Evolutionary conservation across 805 yeast genomes (phyloP), one percentile per base, ranked within the genome.

Genomic region (Yarrowia sp.): DNA sequence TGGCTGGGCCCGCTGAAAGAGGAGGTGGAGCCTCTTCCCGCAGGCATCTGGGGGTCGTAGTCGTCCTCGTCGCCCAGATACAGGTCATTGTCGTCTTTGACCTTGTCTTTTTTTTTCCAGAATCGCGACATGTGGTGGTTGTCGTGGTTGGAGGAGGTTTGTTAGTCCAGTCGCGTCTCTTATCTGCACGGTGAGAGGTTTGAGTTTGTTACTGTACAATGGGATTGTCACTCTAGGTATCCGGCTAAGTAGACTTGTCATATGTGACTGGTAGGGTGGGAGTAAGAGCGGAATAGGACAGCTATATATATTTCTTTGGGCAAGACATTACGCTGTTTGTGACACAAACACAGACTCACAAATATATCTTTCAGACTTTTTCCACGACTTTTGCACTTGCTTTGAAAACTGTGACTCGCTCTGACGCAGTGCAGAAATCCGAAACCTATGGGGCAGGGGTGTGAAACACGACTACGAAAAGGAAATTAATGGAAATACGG

Each of bases 21-120:
- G 22, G 36, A 12, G 22, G 16, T 1, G 35, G 52, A 46, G 17
- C 11, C 19, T 51, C 41, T 56, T 3, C n/a, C n/a, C n/a, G 30
- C 5, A 5, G 51, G 24, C 35, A 54, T 26, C 51, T 58, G 51
- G 21, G 51, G 51, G 4, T 32, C 63, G 32, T 22, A 58, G 41
- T 58, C 63, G 26, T 58, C 51, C 51, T 58, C 63, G 51, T 58
- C 63, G 41, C 63, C 63, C 11, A 58, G 63, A n/a, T 58, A 58
- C 51, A 58, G 51, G 21, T 58, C 22, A 17, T 58, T 41, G 63
- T 58, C 63, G 51, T 58, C 63, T 38, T 30, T 30, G 30, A 21
- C 12, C 51, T 41, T 41, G 22, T 58, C 51, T 58, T 58, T 58
- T 58, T 58, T 58, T 38, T 43, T 43, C 63, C 63, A 58, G 63